Evolutionary conservation across 2,329 filamentous ascomycete genomes (phyloP).

Genomic region (Calonectria hongkongensis): DNA sequence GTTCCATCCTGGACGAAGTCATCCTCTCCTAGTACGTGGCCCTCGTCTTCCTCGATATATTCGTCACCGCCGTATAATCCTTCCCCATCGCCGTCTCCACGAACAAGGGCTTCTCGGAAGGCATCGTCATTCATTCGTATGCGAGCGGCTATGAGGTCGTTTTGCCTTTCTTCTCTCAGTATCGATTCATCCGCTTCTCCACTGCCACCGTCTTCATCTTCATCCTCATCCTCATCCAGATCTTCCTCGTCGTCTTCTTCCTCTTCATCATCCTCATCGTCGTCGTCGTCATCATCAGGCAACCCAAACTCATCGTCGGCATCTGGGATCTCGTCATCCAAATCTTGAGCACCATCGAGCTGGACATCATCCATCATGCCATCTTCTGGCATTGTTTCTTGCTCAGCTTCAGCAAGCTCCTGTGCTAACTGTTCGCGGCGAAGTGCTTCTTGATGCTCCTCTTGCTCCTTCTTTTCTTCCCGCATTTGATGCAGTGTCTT

Average conservation of each 20-base stretch:
- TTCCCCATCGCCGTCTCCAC: slow-evolving; percentile 68
- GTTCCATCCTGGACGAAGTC: slow-evolving; percentile 67
- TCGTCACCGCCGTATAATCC: slow-evolving; percentile 73
- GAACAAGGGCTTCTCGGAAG: slow-evolving; percentile 75
- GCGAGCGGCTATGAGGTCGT: slow-evolving; percentile 68
- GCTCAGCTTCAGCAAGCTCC: slow-evolving; percentile 83
- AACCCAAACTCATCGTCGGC: slow-evolving; percentile 75
- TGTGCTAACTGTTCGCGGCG: slow-evolving; percentile 81
- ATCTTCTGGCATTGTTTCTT: slow-evolving; percentile 61
- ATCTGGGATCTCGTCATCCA: slow-evolving; percentile 85
- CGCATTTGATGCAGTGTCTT: slow-evolving; percentile 94
- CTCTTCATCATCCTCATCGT: slow-evolving; percentile 65
- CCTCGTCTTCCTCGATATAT: slow-evolving; percentile 73
- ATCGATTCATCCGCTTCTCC: slow-evolving; percentile 64
- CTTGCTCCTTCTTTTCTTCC: slow-evolving; percentile 91
- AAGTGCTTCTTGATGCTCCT: slow-evolving; percentile 87
- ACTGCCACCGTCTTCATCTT: slow-evolving; percentile 64
- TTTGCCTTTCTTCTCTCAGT: slow-evolving; percentile 66
- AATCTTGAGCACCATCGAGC: slow-evolving; percentile 74
- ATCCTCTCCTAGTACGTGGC: slow-evolving; percentile 79
- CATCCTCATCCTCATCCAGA: slow-evolving; percentile 59
- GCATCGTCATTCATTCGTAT: slow-evolving; percentile 77
- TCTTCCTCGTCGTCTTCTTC: slow-evolving; percentile 64
- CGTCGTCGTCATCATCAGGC: slow-evolving; percentile 65
- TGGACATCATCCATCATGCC: slow-evolving; percentile 74